Conservation (phyloP, 768 basidiomycete genomes). For the Suillus cothurnatus region DNA sequence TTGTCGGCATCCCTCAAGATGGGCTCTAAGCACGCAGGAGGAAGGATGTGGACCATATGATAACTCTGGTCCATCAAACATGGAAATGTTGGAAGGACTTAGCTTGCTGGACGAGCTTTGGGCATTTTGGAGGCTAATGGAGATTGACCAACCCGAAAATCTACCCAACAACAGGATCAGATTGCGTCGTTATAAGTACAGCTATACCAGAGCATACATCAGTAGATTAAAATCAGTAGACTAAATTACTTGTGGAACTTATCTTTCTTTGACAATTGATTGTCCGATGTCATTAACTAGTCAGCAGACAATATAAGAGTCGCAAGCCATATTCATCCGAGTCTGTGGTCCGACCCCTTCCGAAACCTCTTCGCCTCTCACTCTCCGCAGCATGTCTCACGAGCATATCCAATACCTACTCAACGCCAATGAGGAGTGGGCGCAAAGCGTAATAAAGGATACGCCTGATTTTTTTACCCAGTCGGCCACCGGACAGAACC, state of each 20-base stretch:
- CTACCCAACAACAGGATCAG: background rate
- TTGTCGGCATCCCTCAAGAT: constrained; percentile 37
- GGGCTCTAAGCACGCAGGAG: constrained; percentile 12
- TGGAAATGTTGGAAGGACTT: background rate
- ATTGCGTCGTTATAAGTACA: background rate
- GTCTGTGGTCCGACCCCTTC: background rate
- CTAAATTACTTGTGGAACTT: constrained; percentile 1
- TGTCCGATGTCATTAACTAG: too few species aligned
- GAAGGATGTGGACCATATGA: background rate
- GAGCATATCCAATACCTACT: constrained; percentile 31
- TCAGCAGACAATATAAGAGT: too few species aligned
- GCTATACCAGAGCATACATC: background rate
- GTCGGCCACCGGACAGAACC: constrained; percentile 63
- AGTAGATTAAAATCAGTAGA: background rate
- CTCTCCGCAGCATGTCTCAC: background rate
- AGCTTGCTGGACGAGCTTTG: background rate
- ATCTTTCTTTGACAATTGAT: background rate
- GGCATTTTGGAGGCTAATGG: background rate
- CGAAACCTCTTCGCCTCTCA: background rate
- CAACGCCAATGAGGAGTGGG: constrained; percentile 69
- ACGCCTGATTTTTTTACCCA: constrained; percentile 67
- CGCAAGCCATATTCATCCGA: background rate
- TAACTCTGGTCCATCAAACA: background rate
- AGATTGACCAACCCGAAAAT: background rate
- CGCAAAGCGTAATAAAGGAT: constrained; percentile 50